Conservation (phyloP, 176 grass and related monocot species). For the Alloteropsis semialata region DNA sequence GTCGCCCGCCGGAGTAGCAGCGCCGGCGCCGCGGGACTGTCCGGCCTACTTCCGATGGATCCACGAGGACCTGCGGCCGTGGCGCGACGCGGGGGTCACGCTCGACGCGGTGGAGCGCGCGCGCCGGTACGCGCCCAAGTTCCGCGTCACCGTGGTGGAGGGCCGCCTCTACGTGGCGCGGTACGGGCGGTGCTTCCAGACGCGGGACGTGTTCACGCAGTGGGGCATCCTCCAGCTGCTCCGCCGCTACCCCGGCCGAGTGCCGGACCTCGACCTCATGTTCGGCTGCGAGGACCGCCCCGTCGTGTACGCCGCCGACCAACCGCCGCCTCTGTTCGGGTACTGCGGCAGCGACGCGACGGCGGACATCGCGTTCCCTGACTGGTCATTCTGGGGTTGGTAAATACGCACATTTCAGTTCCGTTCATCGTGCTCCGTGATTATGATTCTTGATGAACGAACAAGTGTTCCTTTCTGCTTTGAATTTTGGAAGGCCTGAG, state of each 20-base stretch:
- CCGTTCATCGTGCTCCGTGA: background rate
- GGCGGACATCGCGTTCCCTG: constrained; percentile 60
- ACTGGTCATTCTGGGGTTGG: constrained; percentile 79
- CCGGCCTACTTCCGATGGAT: constrained; percentile 71
- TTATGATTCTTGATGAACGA: background rate
- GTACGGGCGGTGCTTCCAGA: constrained; percentile 46
- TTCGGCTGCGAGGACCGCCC: constrained; percentile 56
- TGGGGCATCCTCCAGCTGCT: constrained; percentile 75
- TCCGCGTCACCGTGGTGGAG: constrained; percentile 42
- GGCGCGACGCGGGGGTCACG: constrained; percentile 45
- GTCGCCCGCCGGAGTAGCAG: background rate
- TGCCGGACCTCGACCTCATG: constrained; percentile 68
- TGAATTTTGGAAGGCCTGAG: constrained; percentile 53
- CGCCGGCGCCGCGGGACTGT: constrained; percentile 9
- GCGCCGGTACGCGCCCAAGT: constrained; percentile 28
- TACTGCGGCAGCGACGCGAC: constrained; percentile 54
- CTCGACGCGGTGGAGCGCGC: constrained; percentile 32
- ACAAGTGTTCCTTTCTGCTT: background rate
- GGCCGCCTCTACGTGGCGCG: constrained; percentile 41
- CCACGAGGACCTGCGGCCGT: constrained; percentile 64
- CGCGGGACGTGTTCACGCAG: constrained; percentile 40
- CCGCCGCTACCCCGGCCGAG: constrained; percentile 42
- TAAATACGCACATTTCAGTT: constrained; percentile 19
- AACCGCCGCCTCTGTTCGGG: constrained; percentile 41
- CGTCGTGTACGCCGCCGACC: constrained; percentile 5